Evolutionary conservation across 2,329 filamentous ascomycete species (phyloP).

Genomic region (Coniochaeta sp.): DNA sequence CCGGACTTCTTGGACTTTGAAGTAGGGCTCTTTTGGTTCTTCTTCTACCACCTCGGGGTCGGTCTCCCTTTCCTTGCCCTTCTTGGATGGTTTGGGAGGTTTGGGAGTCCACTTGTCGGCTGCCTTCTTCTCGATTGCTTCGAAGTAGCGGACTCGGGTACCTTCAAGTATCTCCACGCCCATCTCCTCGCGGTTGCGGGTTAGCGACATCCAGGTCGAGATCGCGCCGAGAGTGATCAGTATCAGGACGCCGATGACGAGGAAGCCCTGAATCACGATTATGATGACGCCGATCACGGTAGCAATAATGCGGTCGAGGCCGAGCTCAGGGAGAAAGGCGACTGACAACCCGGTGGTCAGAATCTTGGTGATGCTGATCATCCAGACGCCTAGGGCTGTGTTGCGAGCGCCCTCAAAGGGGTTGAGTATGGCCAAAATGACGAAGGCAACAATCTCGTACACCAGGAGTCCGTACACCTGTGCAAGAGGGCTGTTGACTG

Average conservation of each 20-base stretch:
- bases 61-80: conserved; percentile 16
- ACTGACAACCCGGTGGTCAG: conserved; percentile 62
- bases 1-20: conserved; percentile 54
- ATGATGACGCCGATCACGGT: conserved; percentile 69
- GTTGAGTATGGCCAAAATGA: conserved; percentile 50
- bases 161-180: conserved; percentile 46
- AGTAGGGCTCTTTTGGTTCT: conserved; percentile 45
- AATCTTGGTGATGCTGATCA: conserved; percentile 67
- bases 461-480: conserved; percentile 67
- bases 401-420: conserved; percentile 68
- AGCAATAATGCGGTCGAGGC: conserved; percentile 56
- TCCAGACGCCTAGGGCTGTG: conserved; percentile 61
- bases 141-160: conserved; percentile 58
- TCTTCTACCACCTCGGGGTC: conserved; percentile 18
- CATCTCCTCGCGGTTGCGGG: conserved; percentile 59
- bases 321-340: conserved; percentile 58
- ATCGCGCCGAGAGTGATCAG: conserved; percentile 59
- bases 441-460: conserved; percentile 59
- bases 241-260: conserved; percentile 58
- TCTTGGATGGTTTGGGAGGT: conserved; percentile 18
- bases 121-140: conserved; percentile 53
- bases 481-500: conserved; percentile 49
- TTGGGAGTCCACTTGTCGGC: conserved; percentile 39
- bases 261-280: conserved; percentile 64
- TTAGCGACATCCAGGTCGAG: conserved; percentile 67